These are phyloP conservation scores for Mycena epipterygia DNA, from an alignment of 768 basidiomycete species.

Conservation along the genomic window DNA sequence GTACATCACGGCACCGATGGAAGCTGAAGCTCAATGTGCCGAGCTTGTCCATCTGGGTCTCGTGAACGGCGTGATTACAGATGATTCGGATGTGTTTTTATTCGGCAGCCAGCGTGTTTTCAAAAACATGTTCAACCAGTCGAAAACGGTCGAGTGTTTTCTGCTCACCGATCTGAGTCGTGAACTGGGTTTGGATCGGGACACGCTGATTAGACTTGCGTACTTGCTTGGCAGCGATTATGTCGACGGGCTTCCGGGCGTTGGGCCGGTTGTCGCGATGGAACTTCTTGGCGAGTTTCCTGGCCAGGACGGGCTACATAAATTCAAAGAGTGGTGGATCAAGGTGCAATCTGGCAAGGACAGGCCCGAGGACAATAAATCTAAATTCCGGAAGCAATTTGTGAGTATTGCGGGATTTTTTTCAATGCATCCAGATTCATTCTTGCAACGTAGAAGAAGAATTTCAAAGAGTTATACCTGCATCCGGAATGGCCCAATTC, in stretches of 20 bases:
- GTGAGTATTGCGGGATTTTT: constrained; percentile 59
- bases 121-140: constrained; percentile 99
- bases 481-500: constrained; percentile 91
- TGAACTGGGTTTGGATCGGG: constrained; percentile 90
- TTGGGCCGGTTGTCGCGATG: constrained; percentile 97
- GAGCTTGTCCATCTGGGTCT: constrained; percentile 87
- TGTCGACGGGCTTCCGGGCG: constrained; percentile 90
- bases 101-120: constrained; percentile 96
- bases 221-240: constrained; percentile 98
- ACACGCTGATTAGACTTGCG: constrained; percentile 89
- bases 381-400: constrained; percentile 87
- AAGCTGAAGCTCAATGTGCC: constrained; percentile 99
- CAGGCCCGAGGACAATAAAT: constrained; percentile 75
- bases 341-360: constrained; percentile 94
- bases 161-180: constrained; percentile 84
- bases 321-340: constrained; percentile 95
- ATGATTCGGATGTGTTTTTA: constrained; percentile 98
- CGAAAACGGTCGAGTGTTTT: constrained; percentile 98
- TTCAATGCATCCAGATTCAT: background rate
- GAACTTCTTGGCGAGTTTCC: constrained; percentile 95
- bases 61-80: constrained; percentile 98
- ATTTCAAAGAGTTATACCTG: constrained; percentile 87
- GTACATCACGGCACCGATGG: constrained; percentile 98
- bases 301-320: constrained; percentile 83
- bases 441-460: constrained; percentile 77